A percentile compares a stretch with the other conserved stretches of the same genome.
These are phyloP conservation scores for Hypocrella siamensis DNA, from an alignment of 2,329 filamentous ascomycete genomes.

Conservation along the genomic window DNA sequence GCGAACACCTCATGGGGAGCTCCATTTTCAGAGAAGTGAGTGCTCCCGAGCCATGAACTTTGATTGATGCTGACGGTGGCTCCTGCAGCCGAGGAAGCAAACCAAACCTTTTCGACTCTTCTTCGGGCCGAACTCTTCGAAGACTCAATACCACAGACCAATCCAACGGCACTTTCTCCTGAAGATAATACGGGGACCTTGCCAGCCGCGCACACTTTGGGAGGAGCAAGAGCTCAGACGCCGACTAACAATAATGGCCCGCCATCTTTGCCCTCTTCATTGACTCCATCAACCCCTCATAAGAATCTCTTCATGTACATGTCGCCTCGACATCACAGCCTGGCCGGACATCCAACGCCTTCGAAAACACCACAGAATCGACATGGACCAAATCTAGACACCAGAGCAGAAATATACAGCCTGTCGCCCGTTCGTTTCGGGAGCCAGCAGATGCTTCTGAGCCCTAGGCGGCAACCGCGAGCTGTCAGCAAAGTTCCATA, in stretches of 20 bases:
- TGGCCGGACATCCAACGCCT: constrained; percentile 72
- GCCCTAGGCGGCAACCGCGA: constrained; percentile 73
- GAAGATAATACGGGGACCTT: constrained; percentile 35
- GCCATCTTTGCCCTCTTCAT: constrained; percentile 50
- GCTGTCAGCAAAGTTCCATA: constrained; percentile 93
- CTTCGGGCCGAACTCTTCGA: constrained; percentile 89
- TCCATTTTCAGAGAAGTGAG: constrained; percentile 87
- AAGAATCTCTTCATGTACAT: constrained; percentile 95
- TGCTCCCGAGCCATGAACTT: background rate
- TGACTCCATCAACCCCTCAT: constrained; percentile 88
- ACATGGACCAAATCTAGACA: constrained; percentile 77
- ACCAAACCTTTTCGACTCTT: constrained; percentile 77
- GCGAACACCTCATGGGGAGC: constrained; percentile 72
- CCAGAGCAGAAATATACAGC: constrained; percentile 85
- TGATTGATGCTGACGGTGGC: constrained; percentile 1
- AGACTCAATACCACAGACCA: constrained; percentile 67
- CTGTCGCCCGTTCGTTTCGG: constrained; percentile 84
- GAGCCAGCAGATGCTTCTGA: constrained; percentile 86
- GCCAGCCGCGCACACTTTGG: constrained; percentile 37
- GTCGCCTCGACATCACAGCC: constrained; percentile 54
- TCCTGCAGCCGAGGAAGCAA: constrained; percentile 68
- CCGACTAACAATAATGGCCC: constrained; percentile 53
- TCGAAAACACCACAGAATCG: constrained; percentile 79
- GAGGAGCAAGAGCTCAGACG: constrained; percentile 62
- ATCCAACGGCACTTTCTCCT: constrained; percentile 46